Conservation (phyloP, 2,329 filamentous ascomycete species). For the Fusarium austroafricanum region DNA sequence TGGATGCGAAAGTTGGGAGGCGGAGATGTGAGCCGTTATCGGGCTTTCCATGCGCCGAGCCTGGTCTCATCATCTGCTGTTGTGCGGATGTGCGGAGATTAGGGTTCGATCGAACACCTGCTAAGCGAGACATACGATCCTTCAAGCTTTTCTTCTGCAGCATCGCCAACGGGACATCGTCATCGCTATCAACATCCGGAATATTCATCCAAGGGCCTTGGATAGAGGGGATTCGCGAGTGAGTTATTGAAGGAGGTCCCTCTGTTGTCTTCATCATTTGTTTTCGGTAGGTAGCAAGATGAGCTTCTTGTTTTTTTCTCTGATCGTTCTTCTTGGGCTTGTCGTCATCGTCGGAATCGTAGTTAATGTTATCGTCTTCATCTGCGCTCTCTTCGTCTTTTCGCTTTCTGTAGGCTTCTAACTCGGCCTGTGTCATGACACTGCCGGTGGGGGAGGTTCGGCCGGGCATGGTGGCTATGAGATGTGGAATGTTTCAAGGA, state of each 20-base stretch:
- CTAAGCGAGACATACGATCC: slow-evolving; percentile 7
- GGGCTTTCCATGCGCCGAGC: slow-evolving; percentile 19
- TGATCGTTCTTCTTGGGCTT: slow-evolving; percentile 15
- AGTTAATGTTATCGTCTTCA: slow-evolving; percentile 30
- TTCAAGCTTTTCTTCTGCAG: slow-evolving; percentile 9
- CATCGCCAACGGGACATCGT: slow-evolving; percentile 32
- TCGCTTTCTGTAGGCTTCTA: slow-evolving; percentile 27
- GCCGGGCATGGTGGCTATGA: slow-evolving; percentile 20
- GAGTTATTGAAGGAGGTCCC: slow-evolving; percentile 4
- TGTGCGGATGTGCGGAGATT: slow-evolving; percentile 28
- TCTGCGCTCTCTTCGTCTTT: slow-evolving; percentile 18
- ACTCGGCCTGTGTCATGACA: slow-evolving; percentile 38
- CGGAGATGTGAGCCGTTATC: slow-evolving; percentile 5
- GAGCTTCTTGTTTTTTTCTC: slow-evolving; percentile 28
- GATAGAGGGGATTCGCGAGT: slow-evolving; percentile 7
- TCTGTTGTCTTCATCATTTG: slow-evolving; percentile 38
- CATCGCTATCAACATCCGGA: slow-evolving; percentile 12
- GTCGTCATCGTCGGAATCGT: slow-evolving; percentile 23
- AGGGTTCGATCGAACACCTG: slow-evolving; percentile 26
- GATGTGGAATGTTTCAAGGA: not conserved
- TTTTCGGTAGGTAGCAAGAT: slow-evolving; percentile 31
- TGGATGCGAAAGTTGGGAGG: slow-evolving; percentile 26
- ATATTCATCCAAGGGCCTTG: slow-evolving; percentile 17
- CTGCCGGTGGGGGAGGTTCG: slow-evolving; percentile 24
- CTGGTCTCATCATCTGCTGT: slow-evolving; percentile 30